These are phyloP conservation scores for Solanum chacoense DNA, from an alignment of 305 asterid species.

Conservation along the genomic window DNA sequence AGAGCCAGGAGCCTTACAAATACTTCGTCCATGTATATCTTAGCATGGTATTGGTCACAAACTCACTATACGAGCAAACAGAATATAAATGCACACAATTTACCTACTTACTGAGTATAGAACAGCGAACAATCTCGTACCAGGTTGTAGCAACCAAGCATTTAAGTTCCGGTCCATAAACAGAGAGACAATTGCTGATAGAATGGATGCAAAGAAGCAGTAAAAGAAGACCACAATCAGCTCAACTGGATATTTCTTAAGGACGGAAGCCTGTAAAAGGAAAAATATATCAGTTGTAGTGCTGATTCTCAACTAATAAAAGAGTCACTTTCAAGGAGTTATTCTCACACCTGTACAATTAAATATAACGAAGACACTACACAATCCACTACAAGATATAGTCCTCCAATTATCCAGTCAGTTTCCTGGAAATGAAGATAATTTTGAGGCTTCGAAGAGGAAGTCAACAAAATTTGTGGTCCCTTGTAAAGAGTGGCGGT, in stretches of 20 bases:
- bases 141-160: constrained; percentile 65
- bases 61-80: neutral
- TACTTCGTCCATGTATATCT: neutral
- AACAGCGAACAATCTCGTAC: constrained; percentile 51
- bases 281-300: neutral
- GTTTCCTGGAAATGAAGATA: constrained; percentile 23
- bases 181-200: constrained; percentile 48
- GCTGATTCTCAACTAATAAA: neutral
- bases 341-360: constrained; percentile 52
- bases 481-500: constrained; percentile 68
- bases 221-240: constrained; percentile 75
- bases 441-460: constrained; percentile 14
- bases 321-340: neutral
- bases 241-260: constrained; percentile 60
- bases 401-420: constrained; percentile 57
- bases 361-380: constrained; percentile 39
- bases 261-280: constrained; percentile 52
- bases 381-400: constrained; percentile 62
- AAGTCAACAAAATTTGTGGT: constrained; percentile 32
- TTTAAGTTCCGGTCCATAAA: constrained; percentile 40
- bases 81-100: neutral
- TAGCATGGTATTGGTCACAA: neutral
- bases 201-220: constrained; percentile 73
- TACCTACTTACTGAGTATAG: constrained; percentile 57
- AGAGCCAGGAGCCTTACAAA: neutral